A percentile compares a stretch with the other conserved stretches of the same genome.
phyloP scores from a whole-genome alignment of 257 asterid species.

The Buddleja alternifolia region DNA sequence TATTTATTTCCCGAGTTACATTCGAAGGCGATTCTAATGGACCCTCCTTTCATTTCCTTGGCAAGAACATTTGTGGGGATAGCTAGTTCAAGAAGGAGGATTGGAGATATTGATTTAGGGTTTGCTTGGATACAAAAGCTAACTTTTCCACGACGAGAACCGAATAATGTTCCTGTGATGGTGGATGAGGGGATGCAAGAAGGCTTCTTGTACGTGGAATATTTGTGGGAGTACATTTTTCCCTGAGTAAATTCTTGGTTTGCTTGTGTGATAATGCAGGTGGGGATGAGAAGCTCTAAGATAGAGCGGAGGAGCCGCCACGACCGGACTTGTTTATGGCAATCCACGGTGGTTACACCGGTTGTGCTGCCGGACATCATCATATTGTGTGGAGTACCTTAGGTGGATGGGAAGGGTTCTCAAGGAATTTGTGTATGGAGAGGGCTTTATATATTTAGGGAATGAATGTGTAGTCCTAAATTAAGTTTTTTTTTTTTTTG shows the following conservation, averaged over 20 bases:
- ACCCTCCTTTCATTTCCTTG: constrained; percentile 61
- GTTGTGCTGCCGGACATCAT: not conserved
- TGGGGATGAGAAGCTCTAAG: constrained; percentile 54
- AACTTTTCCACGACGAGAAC: constrained; percentile 57
- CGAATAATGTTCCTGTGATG: constrained; percentile 54
- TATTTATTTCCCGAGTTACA: not conserved
- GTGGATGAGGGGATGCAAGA: constrained; percentile 28
- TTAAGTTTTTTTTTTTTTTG: no score
- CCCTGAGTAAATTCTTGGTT: constrained; percentile 6
- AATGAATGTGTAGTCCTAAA: no score
- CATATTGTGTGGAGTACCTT: no score
- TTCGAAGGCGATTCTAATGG: constrained; percentile 56
- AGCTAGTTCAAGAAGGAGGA: constrained; percentile 61
- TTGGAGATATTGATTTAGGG: constrained; percentile 48
- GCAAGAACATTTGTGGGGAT: constrained; percentile 61
- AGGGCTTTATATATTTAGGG: no score
- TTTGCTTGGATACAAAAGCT: constrained; percentile 57
- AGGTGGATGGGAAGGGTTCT: no score
- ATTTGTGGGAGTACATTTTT: constrained; percentile 21
- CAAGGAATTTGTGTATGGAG: no score
- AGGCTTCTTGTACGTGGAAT: constrained; percentile 3
- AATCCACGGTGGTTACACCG: constrained; percentile 55
- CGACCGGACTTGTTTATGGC: constrained; percentile 68
- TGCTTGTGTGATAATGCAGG: constrained; percentile 47
- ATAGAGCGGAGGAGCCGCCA: constrained; percentile 72